Evolutionary conservation across 495 filamentous ascomycete genomes (phyloP).

Genomic region (Penicillium egyptiacum): DNA sequence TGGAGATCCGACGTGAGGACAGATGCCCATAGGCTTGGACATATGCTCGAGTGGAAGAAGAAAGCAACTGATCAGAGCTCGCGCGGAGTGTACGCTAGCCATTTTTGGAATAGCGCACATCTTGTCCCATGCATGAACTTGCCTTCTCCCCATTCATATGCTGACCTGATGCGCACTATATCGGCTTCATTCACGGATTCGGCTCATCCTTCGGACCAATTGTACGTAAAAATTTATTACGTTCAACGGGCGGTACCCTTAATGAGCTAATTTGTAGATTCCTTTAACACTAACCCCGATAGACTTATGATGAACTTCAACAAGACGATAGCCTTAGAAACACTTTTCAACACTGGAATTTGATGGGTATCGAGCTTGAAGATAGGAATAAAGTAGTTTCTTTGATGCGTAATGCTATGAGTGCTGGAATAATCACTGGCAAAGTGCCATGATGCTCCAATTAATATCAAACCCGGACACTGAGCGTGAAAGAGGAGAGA

Average conservation of each 20-base stretch:
- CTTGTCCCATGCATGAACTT: background rate
- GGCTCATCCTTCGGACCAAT: background rate
- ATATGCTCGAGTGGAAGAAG: background rate
- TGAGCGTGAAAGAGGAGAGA: background rate
- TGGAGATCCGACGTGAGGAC: background rate
- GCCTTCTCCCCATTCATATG: background rate
- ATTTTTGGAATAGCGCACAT: background rate
- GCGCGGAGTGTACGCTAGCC: conserved; percentile 12
- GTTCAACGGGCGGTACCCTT: background rate
- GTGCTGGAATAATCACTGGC: background rate
- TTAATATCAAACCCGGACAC: background rate
- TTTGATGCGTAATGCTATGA: background rate
- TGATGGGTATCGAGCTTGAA: conserved; percentile 10
- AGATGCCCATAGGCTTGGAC: conserved; percentile 2
- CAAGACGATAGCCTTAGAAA: background rate
- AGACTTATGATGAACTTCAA: background rate
- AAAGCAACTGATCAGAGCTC: conserved; percentile 12
- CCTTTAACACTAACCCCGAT: background rate
- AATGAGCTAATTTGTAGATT: background rate
- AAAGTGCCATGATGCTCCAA: background rate
- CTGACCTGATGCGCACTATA: background rate
- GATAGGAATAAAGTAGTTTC: background rate
- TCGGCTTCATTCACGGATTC: background rate
- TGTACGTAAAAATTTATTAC: background rate
- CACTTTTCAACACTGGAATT: background rate